A percentile compares a stretch with the other conserved stretches of the same genome.
Evolutionary conservation across 83 land plant species (phyloP).

Genomic region (Picea engelmannii): DNA sequence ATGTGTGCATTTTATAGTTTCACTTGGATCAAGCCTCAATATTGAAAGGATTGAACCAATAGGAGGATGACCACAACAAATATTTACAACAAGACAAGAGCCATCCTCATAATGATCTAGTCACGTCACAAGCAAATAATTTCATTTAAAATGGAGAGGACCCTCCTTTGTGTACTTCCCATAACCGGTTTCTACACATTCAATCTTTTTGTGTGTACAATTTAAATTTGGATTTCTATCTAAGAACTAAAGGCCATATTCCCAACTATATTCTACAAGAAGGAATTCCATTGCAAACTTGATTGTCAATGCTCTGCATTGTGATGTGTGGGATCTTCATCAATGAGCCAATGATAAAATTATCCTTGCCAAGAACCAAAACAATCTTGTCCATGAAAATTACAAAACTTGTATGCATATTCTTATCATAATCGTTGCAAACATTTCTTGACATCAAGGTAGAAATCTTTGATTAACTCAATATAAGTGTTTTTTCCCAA

Average conservation of each 20-base stretch:
- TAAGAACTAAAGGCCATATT: no score
- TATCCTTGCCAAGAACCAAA: conserved; percentile 50
- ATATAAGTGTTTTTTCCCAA: no score
- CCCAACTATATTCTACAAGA: conserved; percentile 66
- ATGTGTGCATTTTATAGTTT: neutral
- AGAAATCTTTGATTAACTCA: no score
- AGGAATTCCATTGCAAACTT: neutral
- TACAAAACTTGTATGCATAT: conserved; percentile 42
- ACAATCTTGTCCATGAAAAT: conserved; percentile 60
- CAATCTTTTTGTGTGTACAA: no score
- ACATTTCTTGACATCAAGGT: no score
- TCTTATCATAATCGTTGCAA: neutral
- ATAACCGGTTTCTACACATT: no score
- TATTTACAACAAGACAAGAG: neutral
- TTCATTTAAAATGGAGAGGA: no score
- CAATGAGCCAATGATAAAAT: conserved; percentile 39
- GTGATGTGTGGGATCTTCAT: neutral
- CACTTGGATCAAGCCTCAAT: neutral
- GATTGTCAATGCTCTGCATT: conserved; percentile 8
- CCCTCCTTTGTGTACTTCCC: no score
- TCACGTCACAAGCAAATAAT: no score
- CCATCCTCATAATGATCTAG: no score
- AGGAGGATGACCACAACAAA: neutral
- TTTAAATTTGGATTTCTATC: no score
- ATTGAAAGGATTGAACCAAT: neutral